Percentiles rank a stretch among this genome's conserved stretches.
phyloP scores from a whole-genome alignment of 2,329 filamentous ascomycete genomes.

The Fusarium nematophilum region DNA sequence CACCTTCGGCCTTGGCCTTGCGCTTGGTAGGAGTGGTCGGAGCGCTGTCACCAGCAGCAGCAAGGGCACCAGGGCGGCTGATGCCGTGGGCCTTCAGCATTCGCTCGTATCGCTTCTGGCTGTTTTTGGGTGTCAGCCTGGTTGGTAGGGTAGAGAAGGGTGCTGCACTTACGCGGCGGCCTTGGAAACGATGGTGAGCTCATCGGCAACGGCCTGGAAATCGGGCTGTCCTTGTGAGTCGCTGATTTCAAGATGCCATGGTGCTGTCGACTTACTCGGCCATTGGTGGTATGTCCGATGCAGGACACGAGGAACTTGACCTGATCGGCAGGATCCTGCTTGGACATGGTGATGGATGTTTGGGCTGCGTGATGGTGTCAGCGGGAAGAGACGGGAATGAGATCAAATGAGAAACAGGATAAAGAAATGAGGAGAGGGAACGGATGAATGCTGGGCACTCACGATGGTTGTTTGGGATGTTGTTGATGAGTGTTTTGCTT shows the following conservation, averaged over 20 bases:
- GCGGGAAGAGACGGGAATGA: neutral
- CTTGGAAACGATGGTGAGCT: slow-evolving; percentile 72
- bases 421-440: neutral
- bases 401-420: neutral
- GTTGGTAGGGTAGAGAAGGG: neutral
- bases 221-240: slow-evolving; percentile 63
- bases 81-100: slow-evolving; percentile 71
- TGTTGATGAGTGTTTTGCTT: slow-evolving; percentile 4
- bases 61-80: slow-evolving; percentile 29
- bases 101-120: slow-evolving; percentile 75
- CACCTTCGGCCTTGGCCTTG: slow-evolving; percentile 40
- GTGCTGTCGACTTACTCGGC: slow-evolving; percentile 61
- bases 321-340: slow-evolving; percentile 64
- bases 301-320: slow-evolving; percentile 75
- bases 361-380: slow-evolving; percentile 9
- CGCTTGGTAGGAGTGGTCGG: slow-evolving; percentile 45
- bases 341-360: slow-evolving; percentile 58
- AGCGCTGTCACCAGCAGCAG: slow-evolving; percentile 3
- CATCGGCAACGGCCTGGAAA: slow-evolving; percentile 71
- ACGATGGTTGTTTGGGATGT: slow-evolving; percentile 10
- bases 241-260: neutral
- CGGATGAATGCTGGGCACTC: neutral
- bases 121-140: slow-evolving; percentile 45
- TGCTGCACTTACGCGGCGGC: slow-evolving; percentile 72
- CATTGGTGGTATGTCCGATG: slow-evolving; percentile 69